Evolutionary conservation across 805 yeast genomes (phyloP).

Genomic region (Starmerella apis): DNA sequence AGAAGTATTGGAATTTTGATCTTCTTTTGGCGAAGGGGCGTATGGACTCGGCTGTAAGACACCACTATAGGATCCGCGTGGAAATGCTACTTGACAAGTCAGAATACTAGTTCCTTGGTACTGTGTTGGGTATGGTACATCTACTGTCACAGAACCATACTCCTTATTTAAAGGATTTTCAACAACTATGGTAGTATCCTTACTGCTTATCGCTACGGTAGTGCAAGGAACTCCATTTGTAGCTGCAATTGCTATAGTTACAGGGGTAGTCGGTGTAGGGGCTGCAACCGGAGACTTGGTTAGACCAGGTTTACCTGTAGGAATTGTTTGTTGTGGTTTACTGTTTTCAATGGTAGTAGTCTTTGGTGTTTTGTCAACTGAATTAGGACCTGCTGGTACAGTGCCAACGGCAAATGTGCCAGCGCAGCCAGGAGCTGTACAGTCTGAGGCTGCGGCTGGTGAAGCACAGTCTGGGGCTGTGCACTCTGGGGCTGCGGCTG

Average conservation of each 20-base stretch:
- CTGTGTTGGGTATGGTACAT: neutral
- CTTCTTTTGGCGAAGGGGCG: neutral
- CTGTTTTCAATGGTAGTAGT: too few relatives aligned
- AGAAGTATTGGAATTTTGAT: too few relatives aligned
- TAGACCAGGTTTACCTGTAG: too few relatives aligned
- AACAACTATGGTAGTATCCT: neutral
- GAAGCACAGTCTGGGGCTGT: too few relatives aligned
- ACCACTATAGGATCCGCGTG: neutral
- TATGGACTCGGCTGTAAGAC: neutral
- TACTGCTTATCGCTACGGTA: neutral
- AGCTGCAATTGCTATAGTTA: neutral
- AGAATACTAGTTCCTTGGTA: neutral
- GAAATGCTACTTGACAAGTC: neutral
- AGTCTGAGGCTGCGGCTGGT: too few relatives aligned
- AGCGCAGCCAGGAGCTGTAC: too few relatives aligned
- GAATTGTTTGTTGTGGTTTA: neutral
- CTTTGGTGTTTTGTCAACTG: too few relatives aligned
- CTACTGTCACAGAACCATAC: neutral
- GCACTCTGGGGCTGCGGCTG: too few relatives aligned
- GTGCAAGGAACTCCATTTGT: neutral
- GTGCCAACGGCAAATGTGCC: too few relatives aligned
- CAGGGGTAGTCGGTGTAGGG: neutral
- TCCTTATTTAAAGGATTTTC: neutral
- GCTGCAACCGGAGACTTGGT: too few relatives aligned
- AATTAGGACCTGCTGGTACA: too few relatives aligned